phyloP scores from a whole-genome alignment of 2,329 filamentous ascomycete genomes.

The Fusarium brachygibbosum region DNA sequence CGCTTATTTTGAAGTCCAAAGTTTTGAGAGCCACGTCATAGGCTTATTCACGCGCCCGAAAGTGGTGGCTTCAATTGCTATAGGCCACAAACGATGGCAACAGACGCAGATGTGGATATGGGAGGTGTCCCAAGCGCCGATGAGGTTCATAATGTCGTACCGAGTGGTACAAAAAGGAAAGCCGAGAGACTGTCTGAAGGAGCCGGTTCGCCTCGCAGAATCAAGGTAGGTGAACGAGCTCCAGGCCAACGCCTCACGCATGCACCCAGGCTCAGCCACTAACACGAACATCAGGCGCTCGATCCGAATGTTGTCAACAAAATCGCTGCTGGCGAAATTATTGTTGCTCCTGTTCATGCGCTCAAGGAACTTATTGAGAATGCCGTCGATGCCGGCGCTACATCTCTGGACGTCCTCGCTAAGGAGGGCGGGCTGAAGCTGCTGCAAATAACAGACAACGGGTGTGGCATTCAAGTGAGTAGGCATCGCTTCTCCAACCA shows the following conservation, averaged over 20 bases:
- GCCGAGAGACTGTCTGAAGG: constrained; percentile 56
- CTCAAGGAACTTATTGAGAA: constrained; percentile 98
- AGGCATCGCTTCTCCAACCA: neutral
- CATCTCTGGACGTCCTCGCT: constrained; percentile 87
- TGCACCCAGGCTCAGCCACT: constrained; percentile 10
- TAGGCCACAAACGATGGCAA: constrained; percentile 55
- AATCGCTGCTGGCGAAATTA: constrained; percentile 98
- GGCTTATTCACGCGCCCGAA: constrained; percentile 10
- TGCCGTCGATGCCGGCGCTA: constrained; percentile 96
- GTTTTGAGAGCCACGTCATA: constrained; percentile 3
- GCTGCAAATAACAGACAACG: constrained; percentile 97
- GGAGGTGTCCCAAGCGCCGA: constrained; percentile 14
- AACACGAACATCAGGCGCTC: constrained; percentile 72
- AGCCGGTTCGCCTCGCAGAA: constrained; percentile 61
- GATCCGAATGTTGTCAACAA: constrained; percentile 97
- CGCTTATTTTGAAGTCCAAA: neutral
- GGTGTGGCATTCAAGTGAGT: constrained; percentile 88
- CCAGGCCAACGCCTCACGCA: constrained; percentile 15
- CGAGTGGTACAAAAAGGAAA: constrained; percentile 64
- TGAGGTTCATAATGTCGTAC: constrained; percentile 16
- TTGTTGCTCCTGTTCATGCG: constrained; percentile 95
- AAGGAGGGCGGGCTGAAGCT: constrained; percentile 97
- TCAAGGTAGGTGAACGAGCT: constrained; percentile 63
- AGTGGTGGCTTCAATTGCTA: neutral
- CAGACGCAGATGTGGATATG: constrained; percentile 53